Percentiles rank a stretch among this genome's conserved stretches.
These are phyloP conservation scores for Sequoiadendron giganteum DNA, from an alignment of 75 land plant genomes.

Conservation along the genomic window DNA sequence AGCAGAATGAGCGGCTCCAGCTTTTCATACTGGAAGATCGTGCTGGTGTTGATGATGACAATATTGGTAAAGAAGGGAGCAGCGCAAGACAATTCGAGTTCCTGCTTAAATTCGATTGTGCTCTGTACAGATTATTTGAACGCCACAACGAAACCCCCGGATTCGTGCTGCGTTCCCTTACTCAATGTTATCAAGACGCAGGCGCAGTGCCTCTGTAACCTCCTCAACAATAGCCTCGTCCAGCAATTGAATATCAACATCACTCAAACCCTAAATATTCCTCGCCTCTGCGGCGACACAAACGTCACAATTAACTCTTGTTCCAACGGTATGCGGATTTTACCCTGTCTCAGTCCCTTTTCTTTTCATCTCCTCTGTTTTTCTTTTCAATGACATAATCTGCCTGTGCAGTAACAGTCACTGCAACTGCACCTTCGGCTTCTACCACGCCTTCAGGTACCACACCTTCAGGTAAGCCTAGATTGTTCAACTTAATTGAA, in stretches of 20 bases:
- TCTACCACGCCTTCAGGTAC: too few relatives aligned
- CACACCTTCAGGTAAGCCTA: too few relatives aligned
- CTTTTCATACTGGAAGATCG: too few relatives aligned
- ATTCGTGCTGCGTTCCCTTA: conserved; percentile 34
- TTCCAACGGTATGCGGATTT: neutral
- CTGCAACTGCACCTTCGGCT: neutral
- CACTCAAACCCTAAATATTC: conserved; percentile 24
- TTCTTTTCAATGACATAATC: neutral
- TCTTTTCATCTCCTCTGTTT: neutral
- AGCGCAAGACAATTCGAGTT: neutral
- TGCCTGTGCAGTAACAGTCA: neutral
- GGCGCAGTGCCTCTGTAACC: conserved; percentile 37
- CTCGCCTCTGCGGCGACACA: conserved; percentile 24
- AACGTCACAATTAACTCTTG: neutral
- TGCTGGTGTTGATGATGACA: too few relatives aligned
- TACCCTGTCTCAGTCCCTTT: neutral
- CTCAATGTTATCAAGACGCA: conserved; percentile 20
- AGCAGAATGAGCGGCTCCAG: too few relatives aligned
- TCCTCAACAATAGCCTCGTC: conserved; percentile 29
- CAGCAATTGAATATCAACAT: conserved; percentile 19
- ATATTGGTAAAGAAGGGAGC: too few relatives aligned
- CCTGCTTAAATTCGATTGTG: neutral
- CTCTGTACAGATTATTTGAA: conserved; percentile 9
- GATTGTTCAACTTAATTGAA: too few relatives aligned
- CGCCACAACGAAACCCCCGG: conserved; percentile 23